These are phyloP conservation scores for Nakaseomyces delphensis DNA, from an alignment of 1,139 yeast species.

Conservation along the genomic window DNA sequence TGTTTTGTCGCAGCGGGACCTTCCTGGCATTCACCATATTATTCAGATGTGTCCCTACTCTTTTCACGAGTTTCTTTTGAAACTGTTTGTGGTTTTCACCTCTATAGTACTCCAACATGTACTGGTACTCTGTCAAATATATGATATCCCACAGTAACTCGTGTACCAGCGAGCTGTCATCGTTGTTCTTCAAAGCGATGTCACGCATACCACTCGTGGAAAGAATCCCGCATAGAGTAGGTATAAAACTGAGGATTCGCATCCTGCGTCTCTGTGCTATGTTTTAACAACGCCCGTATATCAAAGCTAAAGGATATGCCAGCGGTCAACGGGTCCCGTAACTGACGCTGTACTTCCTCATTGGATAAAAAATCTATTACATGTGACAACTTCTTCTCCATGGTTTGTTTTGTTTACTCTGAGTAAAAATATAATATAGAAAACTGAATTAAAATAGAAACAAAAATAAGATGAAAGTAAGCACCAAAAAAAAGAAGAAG, in stretches of 20 bases:
- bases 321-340: conserved; percentile 12
- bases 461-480: too few relatives aligned
- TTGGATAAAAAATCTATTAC: conserved; percentile 11
- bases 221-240: conserved; percentile 9
- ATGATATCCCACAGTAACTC: conserved; percentile 31
- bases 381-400: conserved; percentile 13
- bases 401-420: too few relatives aligned
- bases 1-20: neutral
- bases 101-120: conserved; percentile 14
- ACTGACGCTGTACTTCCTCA: conserved; percentile 13
- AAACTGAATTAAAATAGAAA: too few relatives aligned
- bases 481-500: too few relatives aligned
- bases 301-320: conserved; percentile 20
- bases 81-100: conserved; percentile 11
- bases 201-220: conserved; percentile 30
- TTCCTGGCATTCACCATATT: neutral
- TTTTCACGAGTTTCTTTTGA: conserved; percentile 19
- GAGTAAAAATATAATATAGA: too few relatives aligned
- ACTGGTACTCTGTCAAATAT: conserved; percentile 24
- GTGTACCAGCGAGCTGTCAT: conserved; percentile 11
- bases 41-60: conserved; percentile 11
- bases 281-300: conserved; percentile 17
- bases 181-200: conserved; percentile 14
- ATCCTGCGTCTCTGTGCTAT: neutral
- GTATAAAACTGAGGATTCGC: conserved; percentile 1